phyloP scores from a whole-genome alignment of 371 early-diverging fungal genomes.

The Capillidium heterosporum region DNA sequence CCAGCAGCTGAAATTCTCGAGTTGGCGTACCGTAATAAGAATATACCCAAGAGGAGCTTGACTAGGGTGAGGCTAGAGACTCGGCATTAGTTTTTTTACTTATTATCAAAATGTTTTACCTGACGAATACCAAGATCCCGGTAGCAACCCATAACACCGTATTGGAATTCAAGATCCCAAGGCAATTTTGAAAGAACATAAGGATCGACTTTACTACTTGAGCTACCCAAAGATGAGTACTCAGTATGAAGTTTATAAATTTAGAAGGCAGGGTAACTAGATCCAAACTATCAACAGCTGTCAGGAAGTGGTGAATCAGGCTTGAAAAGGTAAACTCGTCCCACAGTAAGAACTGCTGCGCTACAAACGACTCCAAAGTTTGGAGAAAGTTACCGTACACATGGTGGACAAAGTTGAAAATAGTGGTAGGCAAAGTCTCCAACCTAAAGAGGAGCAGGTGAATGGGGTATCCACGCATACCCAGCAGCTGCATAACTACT shows the following conservation, averaged over 20 bases:
- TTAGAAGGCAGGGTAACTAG: not conserved
- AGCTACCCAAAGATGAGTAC: too few relatives aligned
- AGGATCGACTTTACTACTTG: too few relatives aligned
- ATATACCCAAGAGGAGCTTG: constrained; percentile 53
- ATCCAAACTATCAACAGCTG: not conserved
- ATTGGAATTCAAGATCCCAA: not conserved
- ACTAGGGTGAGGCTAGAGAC: constrained; percentile 30
- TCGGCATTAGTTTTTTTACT: too few relatives aligned
- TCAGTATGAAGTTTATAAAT: too few relatives aligned
- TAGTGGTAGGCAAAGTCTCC: not conserved
- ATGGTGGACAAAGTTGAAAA: too few relatives aligned
- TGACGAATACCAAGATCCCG: constrained; percentile 10
- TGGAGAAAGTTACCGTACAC: too few relatives aligned
- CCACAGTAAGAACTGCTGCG: too few relatives aligned
- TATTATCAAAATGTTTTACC: too few relatives aligned
- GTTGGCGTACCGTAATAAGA: constrained; percentile 47
- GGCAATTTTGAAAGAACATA: too few relatives aligned
- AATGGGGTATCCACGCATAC: constrained; percentile 6
- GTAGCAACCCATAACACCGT: constrained; percentile 1
- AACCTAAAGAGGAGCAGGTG: too few relatives aligned
- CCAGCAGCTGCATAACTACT: constrained; percentile 47
- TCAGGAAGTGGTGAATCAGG: not conserved
- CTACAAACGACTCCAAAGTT: too few relatives aligned
- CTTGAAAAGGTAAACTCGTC: not conserved
- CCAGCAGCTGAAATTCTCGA: constrained; percentile 35